These are phyloP conservation scores for Bromus sterilis DNA, from an alignment of 176 grass and related monocot genomes.

Conservation along the genomic window DNA sequence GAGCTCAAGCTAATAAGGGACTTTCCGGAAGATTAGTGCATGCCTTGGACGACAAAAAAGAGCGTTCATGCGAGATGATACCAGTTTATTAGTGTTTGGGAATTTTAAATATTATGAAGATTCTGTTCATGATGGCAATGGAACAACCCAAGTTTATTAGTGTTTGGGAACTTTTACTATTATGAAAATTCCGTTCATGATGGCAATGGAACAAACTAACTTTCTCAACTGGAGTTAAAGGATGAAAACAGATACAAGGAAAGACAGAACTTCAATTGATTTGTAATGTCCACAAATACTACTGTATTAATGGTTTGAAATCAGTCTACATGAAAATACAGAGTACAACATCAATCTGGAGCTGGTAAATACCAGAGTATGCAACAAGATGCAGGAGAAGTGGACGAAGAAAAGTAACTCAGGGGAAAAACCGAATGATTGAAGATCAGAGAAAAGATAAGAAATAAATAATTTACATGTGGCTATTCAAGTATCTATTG, in stretches of 20 bases:
- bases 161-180: too few relatives aligned
- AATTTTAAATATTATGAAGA: background rate
- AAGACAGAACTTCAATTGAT: background rate
- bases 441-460: background rate
- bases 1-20: too few relatives aligned
- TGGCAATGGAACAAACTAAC: background rate
- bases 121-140: background rate
- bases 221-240: background rate
- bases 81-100: background rate
- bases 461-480: constrained; percentile 36
- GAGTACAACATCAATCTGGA: constrained; percentile 14
- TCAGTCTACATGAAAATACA: background rate
- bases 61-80: background rate
- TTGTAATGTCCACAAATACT: background rate
- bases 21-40: too few relatives aligned
- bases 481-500: constrained; percentile 31
- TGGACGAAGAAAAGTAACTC: background rate
- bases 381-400: background rate
- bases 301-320: background rate
- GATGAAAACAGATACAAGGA: background rate
- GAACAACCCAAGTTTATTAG: background rate
- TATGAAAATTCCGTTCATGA: background rate
- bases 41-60: too few relatives aligned
- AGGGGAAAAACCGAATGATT: background rate
- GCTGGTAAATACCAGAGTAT: background rate